Conservation (phyloP, 164 flowering plant species). For the Vitis cinerea region DNA sequence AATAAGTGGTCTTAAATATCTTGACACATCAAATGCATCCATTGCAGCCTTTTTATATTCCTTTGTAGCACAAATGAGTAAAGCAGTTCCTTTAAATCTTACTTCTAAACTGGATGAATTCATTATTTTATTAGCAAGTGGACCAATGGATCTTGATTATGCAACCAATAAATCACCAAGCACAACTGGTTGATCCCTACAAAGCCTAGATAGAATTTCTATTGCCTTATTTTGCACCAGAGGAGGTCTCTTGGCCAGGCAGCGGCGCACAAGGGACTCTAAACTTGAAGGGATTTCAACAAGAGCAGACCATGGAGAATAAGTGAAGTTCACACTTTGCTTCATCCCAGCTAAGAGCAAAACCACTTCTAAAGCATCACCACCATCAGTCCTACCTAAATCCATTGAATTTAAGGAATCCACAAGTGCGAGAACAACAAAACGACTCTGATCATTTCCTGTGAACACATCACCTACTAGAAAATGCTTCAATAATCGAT, state of each 20-base stretch:
- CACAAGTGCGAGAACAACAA: constrained; percentile 56
- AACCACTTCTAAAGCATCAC: constrained; percentile 65
- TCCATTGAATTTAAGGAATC: constrained; percentile 62
- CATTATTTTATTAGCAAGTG: constrained; percentile 65
- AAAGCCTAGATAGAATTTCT: constrained; percentile 75
- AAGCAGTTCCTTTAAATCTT: constrained; percentile 63
- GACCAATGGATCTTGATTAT: constrained; percentile 42
- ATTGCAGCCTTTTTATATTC: constrained; percentile 55
- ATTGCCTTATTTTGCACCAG: constrained; percentile 75
- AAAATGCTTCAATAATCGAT: constrained; percentile 41
- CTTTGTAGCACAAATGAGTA: constrained; percentile 75
- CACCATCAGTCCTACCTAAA: constrained; percentile 51
- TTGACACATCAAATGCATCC: constrained; percentile 61
- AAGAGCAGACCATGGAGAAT: constrained; percentile 58
- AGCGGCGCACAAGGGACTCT: constrained; percentile 50
- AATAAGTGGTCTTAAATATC: constrained; percentile 59
- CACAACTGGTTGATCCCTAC: constrained; percentile 62
- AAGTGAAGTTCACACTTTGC: constrained; percentile 44
- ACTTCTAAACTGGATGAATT: constrained; percentile 63
- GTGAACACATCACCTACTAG: constrained; percentile 54
- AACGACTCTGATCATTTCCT: constrained; percentile 68
- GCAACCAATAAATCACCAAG: constrained; percentile 65
- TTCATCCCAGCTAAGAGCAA: constrained; percentile 65
- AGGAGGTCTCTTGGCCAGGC: constrained; percentile 70
- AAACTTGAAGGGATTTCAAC: constrained; percentile 69